Evolutionary conservation across 1,139 yeast species (phyloP).

Genomic region (Suhomyces taliae): DNA sequence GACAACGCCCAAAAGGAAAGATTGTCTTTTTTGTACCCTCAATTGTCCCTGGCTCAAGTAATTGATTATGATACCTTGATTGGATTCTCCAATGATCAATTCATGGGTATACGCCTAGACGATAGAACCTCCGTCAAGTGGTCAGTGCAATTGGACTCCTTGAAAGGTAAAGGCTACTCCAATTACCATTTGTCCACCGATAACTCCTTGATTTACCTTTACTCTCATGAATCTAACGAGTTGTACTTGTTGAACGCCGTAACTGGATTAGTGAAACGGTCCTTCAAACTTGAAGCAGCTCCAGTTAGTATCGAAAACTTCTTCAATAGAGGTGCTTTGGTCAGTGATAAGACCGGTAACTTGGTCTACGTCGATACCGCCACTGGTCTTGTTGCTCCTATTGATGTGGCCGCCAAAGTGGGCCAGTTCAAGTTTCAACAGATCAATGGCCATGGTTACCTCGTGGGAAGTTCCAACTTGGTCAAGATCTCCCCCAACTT

Average conservation of each 20-base stretch:
- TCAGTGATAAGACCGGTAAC: slow-evolving; percentile 18
- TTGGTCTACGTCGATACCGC: slow-evolving; percentile 8
- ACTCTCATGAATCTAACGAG: slow-evolving; percentile 10
- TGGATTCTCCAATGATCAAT: slow-evolving; percentile 29
- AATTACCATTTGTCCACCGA: slow-evolving; percentile 11
- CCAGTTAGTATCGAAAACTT: slow-evolving; percentile 16
- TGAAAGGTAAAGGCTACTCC: slow-evolving; percentile 2
- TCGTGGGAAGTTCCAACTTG: slow-evolving; percentile 13
- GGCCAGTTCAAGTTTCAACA: slow-evolving; percentile 6
- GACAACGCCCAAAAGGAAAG: slow-evolving; percentile 42
- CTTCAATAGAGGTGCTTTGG: slow-evolving; percentile 21
- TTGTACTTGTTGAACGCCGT: slow-evolving; percentile 19
- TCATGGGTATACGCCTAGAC: slow-evolving; percentile 24
- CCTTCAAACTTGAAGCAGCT: slow-evolving; percentile 13
- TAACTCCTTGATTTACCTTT: slow-evolving; percentile 16
- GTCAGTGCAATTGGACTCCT: slow-evolving; percentile 20
- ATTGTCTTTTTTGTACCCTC: slow-evolving; percentile 24
- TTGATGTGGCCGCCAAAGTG: neutral
- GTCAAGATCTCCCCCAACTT: slow-evolving; percentile 10
- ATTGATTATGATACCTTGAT: slow-evolving; percentile 22
- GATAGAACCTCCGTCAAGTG: slow-evolving; percentile 13
- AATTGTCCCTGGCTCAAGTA: slow-evolving; percentile 15
- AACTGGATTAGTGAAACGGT: slow-evolving; percentile 20
- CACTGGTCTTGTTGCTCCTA: slow-evolving; percentile 2
- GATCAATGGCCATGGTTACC: slow-evolving; percentile 16